Base-by-base conservation (phyloP, 106 monocot species). In the Dendrobium nobile region DNA sequence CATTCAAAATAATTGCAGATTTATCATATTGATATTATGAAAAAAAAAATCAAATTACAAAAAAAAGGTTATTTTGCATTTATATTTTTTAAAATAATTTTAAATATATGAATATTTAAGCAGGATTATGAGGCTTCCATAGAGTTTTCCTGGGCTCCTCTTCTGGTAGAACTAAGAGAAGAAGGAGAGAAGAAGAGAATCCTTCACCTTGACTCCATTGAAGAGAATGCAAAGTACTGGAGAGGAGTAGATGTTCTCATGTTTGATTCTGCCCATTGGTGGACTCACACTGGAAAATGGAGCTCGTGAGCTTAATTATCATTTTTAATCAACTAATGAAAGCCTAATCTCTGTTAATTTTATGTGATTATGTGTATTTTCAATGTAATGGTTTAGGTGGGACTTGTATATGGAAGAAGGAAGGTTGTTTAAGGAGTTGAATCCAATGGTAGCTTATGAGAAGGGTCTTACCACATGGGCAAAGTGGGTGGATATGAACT, bases 251-350 rank as follows among this genome's bases (percentile, higher is more conserved):
- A 91, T 54, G 31, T 91, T 1, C 91, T 91, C 3, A 84, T 89
- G 54, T 91, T 91, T 55, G 91, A 86, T 84, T 91, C 91, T 4
- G 91, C 91, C 73, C 91, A 91, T 77, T 91, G 91, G 88, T 89
- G 91, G 91, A 91, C 91, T 79, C 91, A 91, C 76, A 76, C 91
- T 0, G 88, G 91, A 54, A 81, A 85, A 85, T 91, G 88, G 88
- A 79, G 86, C 41, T 87, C 91, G 88, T 91, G 80, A 82, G 77
- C 24, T 4, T 27, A 13, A 75, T 16, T 16, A 10, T 82, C 40
- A 15, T 4, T 17, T 27, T 44, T 15, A 7, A 45, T 45, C 6
- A 45, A 45, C 9, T 45, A 45, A 45, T 45, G 6, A 0, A 45
- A 45, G 9, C 61, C 15, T 47, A 31, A 22, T 47, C n/a, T 40